Evolutionary conservation across 495 filamentous ascomycete genomes (phyloP), one percentile per base, ranked within the genome.

Genomic region (Acidiella bohemica): DNA sequence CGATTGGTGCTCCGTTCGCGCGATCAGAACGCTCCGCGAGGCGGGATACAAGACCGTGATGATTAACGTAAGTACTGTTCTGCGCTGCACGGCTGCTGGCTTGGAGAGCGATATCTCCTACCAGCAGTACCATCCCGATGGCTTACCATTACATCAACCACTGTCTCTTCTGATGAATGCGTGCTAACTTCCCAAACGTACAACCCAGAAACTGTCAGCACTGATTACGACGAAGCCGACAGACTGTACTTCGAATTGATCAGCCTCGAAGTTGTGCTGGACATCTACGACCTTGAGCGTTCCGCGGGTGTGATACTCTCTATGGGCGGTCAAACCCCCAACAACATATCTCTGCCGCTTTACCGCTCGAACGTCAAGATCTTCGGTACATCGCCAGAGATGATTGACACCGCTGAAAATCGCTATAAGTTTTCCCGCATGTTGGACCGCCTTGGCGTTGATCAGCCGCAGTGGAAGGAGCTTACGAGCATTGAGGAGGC

Each of bases 341-440:
- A 97, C 68, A 97, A 97, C 66, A 96, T 96, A 51, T 87, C 90
- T 16, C 68, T 96, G 39, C 84, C 82, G 1, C 70, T 96, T 18
- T 76, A 84, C 47, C 81, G 88, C 27, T 67, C 88, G 12, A 90
- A 93, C 31, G 83, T 94, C 51, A 85, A 83, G 61, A 79, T 97
- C 14, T 68, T 94, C 0, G 90, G 90, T 48, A 97, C 90, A 1
- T 94, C 90, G 0, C 90, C 90, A 22, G 87, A 97, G 59, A 95
- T 95, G 90, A 97, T 97, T 54, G 90, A 97, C 53, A 83, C 75
- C 23, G 90, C 90, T 9, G 90, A 97, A 63, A 97, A 97, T 60
- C 78, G 90, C 14, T 94, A 93, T 59, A 95, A 97, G 65, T 97
- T 97, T 67, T 95, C 88, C 4, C 85, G 86, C 50, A 96, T 97